Percentiles rank a stretch among this genome's conserved stretches.
Conservation (phyloP, 345 rosid species). For the Bretschneidera sinensis region DNA sequence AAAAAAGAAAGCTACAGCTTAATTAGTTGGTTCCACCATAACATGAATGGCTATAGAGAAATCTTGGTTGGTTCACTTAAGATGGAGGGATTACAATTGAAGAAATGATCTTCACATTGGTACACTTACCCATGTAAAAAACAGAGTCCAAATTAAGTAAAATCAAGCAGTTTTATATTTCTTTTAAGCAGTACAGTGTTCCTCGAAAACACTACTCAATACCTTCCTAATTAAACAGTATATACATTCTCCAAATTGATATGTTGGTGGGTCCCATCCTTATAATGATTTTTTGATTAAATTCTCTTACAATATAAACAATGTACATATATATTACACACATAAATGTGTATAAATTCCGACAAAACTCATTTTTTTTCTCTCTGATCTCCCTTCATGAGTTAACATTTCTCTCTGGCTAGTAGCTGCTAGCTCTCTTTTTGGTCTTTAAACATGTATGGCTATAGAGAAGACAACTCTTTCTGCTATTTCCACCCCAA, state of each 20-base stretch:
- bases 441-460: slow-evolving; percentile 42
- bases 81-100: neutral
- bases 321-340: neutral
- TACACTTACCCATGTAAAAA: no score
- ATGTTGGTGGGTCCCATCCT: slow-evolving; percentile 17
- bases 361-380: neutral
- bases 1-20: no score
- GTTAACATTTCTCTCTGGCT: slow-evolving; percentile 9
- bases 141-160: neutral
- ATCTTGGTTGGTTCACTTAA: neutral
- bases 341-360: no score
- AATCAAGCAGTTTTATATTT: no score
- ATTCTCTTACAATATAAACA: slow-evolving; percentile 17
- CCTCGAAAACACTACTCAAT: neutral
- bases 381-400: no score
- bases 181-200: slow-evolving; percentile 8
- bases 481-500: slow-evolving; percentile 80
- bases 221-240: neutral
- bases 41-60: no score
- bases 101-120: neutral
- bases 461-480: slow-evolving; percentile 47
- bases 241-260: slow-evolving; percentile 13
- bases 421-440: no score
- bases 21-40: no score
- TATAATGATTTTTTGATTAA: slow-evolving; percentile 9